Percentiles rank a stretch among this genome's conserved stretches.
These are phyloP conservation scores for Candida ulmi DNA, from an alignment of 805 yeast genomes.

Conservation along the genomic window DNA sequence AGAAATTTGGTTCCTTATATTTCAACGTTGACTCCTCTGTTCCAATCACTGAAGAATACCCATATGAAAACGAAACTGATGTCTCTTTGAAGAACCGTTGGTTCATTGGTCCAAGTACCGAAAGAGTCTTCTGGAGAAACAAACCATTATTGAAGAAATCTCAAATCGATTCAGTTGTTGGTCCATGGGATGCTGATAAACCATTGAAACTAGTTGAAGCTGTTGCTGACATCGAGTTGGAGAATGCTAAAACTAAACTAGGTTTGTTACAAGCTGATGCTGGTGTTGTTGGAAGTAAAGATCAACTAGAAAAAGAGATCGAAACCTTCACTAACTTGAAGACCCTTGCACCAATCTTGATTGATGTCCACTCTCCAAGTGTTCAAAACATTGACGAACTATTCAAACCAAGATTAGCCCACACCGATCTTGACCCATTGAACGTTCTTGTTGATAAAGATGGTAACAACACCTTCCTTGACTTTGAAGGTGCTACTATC, in stretches of 20 bases:
- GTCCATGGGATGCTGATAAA: constrained; percentile 67
- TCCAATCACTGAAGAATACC: constrained; percentile 16
- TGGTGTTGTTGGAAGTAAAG: constrained; percentile 38
- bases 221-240: constrained; percentile 63
- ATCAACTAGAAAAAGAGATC: constrained; percentile 42
- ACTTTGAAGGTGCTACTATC: constrained; percentile 75
- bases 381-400: constrained; percentile 60
- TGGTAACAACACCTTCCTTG: constrained; percentile 51
- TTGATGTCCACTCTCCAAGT: constrained; percentile 42
- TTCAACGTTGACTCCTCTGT: constrained; percentile 62
- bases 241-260: constrained; percentile 47
- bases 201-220: constrained; percentile 61
- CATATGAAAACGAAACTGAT: constrained; percentile 60
- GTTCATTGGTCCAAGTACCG: constrained; percentile 88
- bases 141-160: constrained; percentile 48
- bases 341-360: constrained; percentile 49
- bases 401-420: constrained; percentile 64
- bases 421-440: constrained; percentile 89
- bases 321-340: constrained; percentile 58
- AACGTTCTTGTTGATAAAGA: constrained; percentile 56
- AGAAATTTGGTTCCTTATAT: constrained; percentile 75
- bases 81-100: constrained; percentile 56
- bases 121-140: constrained; percentile 70
- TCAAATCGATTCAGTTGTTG: constrained; percentile 46
- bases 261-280: constrained; percentile 48